Conservation (phyloP, 2,329 filamentous ascomycete species). For the Lasiodiplodia hormozganensis region DNA sequence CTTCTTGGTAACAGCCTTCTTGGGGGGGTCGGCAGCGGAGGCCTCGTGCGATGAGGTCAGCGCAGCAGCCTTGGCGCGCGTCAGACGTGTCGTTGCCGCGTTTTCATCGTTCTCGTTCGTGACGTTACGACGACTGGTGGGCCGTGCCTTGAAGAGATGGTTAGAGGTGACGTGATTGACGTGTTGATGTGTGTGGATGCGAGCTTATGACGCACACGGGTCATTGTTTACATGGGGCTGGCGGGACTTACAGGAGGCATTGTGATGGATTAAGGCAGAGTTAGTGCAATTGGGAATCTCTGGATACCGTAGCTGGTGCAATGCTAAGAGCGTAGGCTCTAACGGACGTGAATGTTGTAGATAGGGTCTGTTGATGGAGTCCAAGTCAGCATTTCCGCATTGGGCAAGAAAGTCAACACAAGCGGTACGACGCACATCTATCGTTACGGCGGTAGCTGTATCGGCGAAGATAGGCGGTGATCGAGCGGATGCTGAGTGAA, state of each 20-base stretch:
- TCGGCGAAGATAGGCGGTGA: conserved; percentile 39
- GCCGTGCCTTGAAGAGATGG: conserved; percentile 65
- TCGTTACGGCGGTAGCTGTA: conserved; percentile 44
- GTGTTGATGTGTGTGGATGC: conserved; percentile 3
- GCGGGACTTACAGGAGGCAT: conserved; percentile 64
- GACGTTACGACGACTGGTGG: conserved; percentile 74
- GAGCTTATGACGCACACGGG: not conserved
- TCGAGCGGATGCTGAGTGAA: conserved; percentile 27
- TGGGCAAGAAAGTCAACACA: conserved; percentile 20
- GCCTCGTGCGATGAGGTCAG: conserved; percentile 57
- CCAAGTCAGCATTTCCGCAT: conserved; percentile 27
- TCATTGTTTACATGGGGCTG: conserved; percentile 26
- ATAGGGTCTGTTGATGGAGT: conserved; percentile 26
- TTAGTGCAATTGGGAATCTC: conserved; percentile 30
- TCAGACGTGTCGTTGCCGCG: conserved; percentile 77
- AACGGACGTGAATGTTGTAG: conserved; percentile 28
- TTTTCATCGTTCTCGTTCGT: conserved; percentile 98
- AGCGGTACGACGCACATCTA: conserved; percentile 41
- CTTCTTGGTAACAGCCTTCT: conserved; percentile 57
- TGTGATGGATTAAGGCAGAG: conserved; percentile 46
- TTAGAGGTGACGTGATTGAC: conserved; percentile 46
- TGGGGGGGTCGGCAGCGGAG: conserved; percentile 63
- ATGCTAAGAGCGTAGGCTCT: not conserved
- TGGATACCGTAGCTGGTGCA: conserved; percentile 13
- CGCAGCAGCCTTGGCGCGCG: conserved; percentile 88